A percentile compares a stretch with the other conserved stretches of the same genome.
These are phyloP conservation scores for Colletotrichum tropicicola DNA, from an alignment of 2,329 filamentous ascomycete species.

Conservation along the genomic window DNA sequence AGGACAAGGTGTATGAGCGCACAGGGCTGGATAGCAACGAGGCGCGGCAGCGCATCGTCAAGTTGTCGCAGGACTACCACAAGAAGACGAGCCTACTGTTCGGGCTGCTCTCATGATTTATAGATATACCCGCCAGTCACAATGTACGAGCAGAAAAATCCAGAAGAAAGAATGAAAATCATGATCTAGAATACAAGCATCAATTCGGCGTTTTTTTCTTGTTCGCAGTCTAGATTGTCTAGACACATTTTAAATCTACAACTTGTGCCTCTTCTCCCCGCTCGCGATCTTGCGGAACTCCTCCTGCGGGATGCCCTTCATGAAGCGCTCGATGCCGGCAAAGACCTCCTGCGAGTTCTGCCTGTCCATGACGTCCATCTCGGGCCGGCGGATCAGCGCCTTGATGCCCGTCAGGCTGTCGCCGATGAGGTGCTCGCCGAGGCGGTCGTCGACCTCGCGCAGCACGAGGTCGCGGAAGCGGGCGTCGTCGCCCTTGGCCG, in stretches of 20 bases:
- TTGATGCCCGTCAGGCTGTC: constrained; percentile 87
- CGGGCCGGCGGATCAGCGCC: constrained; percentile 78
- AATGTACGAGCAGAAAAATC: not conserved
- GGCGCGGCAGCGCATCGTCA: constrained; percentile 63
- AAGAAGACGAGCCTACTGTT: constrained; percentile 85
- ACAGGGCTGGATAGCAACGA: constrained; percentile 58
- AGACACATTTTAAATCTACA: constrained; percentile 57
- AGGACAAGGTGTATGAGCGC: constrained; percentile 53
- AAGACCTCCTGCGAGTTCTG: constrained; percentile 89
- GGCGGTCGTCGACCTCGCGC: constrained; percentile 79
- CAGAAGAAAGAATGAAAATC: not conserved
- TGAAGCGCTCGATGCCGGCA: constrained; percentile 82
- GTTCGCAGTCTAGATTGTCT: too few relatives aligned
- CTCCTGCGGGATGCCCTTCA: constrained; percentile 82
- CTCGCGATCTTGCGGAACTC: constrained; percentile 87
- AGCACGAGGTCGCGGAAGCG: constrained; percentile 79
- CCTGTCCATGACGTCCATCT: constrained; percentile 75
- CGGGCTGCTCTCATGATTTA: constrained; percentile 68
- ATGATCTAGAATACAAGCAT: not conserved
- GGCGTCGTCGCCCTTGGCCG: constrained; percentile 65
- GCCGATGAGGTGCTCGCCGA: constrained; percentile 82
- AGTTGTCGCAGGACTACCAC: constrained; percentile 80
- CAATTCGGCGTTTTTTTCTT: too few relatives aligned
- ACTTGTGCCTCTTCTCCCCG: constrained; percentile 94
- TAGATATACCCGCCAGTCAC: constrained; percentile 13